A percentile compares a stretch with the other conserved stretches of the same genome.
These are phyloP conservation scores for Naematelia encephala DNA, from an alignment of 768 basidiomycete genomes.

Conservation along the genomic window DNA sequence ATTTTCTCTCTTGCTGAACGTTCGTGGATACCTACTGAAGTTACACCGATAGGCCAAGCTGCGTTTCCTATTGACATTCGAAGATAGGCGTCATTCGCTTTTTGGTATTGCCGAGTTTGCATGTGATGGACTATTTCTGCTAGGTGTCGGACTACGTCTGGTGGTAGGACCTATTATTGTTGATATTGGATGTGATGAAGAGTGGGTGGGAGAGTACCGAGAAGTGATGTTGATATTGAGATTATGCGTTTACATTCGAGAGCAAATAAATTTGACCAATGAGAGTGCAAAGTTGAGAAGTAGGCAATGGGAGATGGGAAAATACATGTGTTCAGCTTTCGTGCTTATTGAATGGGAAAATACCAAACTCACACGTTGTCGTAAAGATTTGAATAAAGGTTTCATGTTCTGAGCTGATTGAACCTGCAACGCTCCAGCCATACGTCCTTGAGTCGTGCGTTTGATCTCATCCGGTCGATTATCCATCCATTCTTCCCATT, in stretches of 20 bases:
- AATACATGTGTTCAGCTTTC: too few species aligned
- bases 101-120: conserved; percentile 93
- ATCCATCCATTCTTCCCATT: conserved; percentile 95
- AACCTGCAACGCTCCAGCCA: conserved; percentile 90
- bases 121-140: conserved; percentile 94
- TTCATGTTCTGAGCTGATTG: conserved; percentile 96
- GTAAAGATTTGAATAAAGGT: conserved; percentile 85
- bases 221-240: too few species aligned
- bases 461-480: conserved; percentile 86
- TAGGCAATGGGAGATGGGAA: too few species aligned
- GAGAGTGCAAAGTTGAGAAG: too few species aligned
- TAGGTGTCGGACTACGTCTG: conserved; percentile 77
- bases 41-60: conserved; percentile 99
- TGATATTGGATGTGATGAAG: too few species aligned
- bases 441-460: conserved; percentile 82
- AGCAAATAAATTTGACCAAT: too few species aligned
- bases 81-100: conserved; percentile 94
- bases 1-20: conserved; percentile 98
- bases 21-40: conserved; percentile 99
- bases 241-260: too few species aligned
- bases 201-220: not conserved
- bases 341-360: too few species aligned
- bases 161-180: conserved; percentile 71
- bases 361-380: conserved; percentile 72
- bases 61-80: conserved; percentile 97